Conservation (phyloP, 192 early-diverging fungal genomes). For the Umbelopsis sp. region DNA sequence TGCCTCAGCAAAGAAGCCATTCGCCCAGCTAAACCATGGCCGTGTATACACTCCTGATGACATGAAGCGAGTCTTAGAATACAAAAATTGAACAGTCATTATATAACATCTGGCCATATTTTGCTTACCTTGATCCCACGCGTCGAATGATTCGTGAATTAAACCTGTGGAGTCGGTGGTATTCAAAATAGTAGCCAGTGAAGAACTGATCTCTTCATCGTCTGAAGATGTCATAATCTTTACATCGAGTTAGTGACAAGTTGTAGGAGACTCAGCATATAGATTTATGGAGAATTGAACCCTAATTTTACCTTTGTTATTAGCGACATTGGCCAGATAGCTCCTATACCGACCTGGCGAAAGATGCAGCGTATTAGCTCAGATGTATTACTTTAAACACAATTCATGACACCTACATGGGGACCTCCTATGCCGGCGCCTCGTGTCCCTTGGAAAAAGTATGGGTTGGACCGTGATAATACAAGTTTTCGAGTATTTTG, state of each 20-base stretch:
- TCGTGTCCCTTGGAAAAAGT: conserved; percentile 54
- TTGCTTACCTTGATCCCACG: conserved; percentile 30
- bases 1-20: conserved; percentile 57
- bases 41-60: conserved; percentile 37
- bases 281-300: neutral
- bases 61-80: neutral
- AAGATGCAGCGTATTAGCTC: neutral
- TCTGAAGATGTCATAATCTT: conserved; percentile 52
- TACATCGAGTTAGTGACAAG: conserved; percentile 39
- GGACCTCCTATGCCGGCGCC: conserved; percentile 33
- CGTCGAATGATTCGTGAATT: conserved; percentile 69
- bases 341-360: conserved; percentile 25
- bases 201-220: conserved; percentile 53
- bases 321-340: conserved; percentile 42
- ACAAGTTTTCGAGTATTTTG: conserved; percentile 58
- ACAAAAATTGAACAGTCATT: too few species aligned
- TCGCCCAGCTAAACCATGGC: conserved; percentile 67
- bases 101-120: too few species aligned
- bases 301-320: conserved; percentile 28
- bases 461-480: conserved; percentile 61
- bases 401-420: conserved; percentile 18
- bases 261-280: neutral
- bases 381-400: neutral
- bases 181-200: conserved; percentile 51
- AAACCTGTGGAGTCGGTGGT: conserved; percentile 56